These are phyloP conservation scores for Fistulifera pelliculosa DNA, from an alignment of 108 stramenopile genomes.

Conservation along the genomic window DNA sequence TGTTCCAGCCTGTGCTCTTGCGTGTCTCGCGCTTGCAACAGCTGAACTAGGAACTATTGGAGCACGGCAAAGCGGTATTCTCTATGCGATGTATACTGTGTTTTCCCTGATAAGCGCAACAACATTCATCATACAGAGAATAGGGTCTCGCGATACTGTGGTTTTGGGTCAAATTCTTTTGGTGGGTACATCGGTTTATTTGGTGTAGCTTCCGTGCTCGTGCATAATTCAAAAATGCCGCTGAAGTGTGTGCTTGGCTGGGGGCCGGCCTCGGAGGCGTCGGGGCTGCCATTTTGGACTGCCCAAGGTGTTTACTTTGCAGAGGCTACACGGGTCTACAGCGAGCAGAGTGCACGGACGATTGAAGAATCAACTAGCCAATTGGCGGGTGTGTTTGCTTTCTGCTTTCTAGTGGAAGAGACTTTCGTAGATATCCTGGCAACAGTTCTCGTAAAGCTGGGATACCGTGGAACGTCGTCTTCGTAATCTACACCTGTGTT, in stretches of 20 bases:
- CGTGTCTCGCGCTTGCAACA: constrained; percentile 33
- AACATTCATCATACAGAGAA: constrained; percentile 34
- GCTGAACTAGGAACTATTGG: constrained; percentile 38
- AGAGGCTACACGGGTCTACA: constrained; percentile 43
- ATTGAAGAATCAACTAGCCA: constrained; percentile 27
- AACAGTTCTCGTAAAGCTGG: constrained; percentile 30
- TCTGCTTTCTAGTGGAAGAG: constrained; percentile 58
- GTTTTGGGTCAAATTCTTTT: constrained; percentile 51
- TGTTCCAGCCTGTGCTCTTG: no score
- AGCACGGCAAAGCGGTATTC: constrained; percentile 37
- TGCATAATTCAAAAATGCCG: background rate
- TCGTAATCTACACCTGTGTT: constrained; percentile 46
- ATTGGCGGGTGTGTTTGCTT: constrained; percentile 66
- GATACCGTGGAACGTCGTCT: constrained; percentile 44
- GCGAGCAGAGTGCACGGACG: constrained; percentile 2
- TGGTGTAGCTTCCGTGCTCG: constrained; percentile 20
- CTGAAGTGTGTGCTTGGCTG: constrained; percentile 18
- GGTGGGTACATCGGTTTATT: constrained; percentile 64
- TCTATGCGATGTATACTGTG: constrained; percentile 56
- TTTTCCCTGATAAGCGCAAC: constrained; percentile 60
- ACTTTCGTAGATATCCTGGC: constrained; percentile 52
- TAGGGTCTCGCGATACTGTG: constrained; percentile 45
- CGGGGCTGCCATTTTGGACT: constrained; percentile 71
- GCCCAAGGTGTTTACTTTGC: constrained; percentile 44
- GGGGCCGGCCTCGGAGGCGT: constrained; percentile 70